A percentile compares a stretch with the other conserved stretches of the same genome.
Evolutionary conservation across 371 early-diverging fungal species (phyloP).

Genomic region (Mortierella sp.): DNA sequence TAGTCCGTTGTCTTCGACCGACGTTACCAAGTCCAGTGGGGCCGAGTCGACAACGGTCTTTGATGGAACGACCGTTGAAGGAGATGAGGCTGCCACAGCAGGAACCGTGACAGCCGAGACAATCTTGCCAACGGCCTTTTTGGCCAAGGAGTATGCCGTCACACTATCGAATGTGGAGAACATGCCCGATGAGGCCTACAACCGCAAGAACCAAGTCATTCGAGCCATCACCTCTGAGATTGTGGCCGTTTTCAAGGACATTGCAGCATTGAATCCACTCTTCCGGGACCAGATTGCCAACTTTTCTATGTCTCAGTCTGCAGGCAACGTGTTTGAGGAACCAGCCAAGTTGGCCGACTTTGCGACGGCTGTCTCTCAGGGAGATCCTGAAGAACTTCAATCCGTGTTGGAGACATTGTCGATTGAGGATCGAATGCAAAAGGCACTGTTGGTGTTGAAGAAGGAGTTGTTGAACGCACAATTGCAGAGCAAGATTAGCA

Average conservation of each 20-base stretch:
- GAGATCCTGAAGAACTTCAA: slow-evolving; percentile 93
- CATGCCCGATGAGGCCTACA: slow-evolving; percentile 84
- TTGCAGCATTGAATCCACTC: slow-evolving; percentile 91
- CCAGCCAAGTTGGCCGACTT: slow-evolving; percentile 96
- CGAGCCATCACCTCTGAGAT: slow-evolving; percentile 97
- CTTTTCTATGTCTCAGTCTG: slow-evolving; percentile 94
- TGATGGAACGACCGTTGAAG: slow-evolving; percentile 32
- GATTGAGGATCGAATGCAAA: slow-evolving; percentile 92
- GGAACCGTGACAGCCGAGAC: slow-evolving; percentile 5
- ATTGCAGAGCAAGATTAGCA: slow-evolving; percentile 94
- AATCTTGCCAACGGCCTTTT: slow-evolving; percentile 59
- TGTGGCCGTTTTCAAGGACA: slow-evolving; percentile 94
- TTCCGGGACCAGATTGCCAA: slow-evolving; percentile 97
- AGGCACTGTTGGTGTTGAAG: slow-evolving; percentile 91
- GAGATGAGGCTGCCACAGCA: slow-evolving; percentile 13
- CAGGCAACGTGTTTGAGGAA: slow-evolving; percentile 95
- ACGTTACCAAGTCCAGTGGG: slow-evolving; percentile 23
- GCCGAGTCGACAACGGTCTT: slow-evolving; percentile 23
- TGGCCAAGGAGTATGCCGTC: slow-evolving; percentile 77
- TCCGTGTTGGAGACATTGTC: slow-evolving; percentile 88
- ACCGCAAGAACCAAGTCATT: slow-evolving; percentile 83
- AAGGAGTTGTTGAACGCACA: slow-evolving; percentile 97
- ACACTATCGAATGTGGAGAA: slow-evolving; percentile 90
- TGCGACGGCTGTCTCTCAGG: slow-evolving; percentile 94
- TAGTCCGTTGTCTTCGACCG: too few species aligned